Evolutionary conservation across 148 eudicot genomes (phyloP).

Genomic region (Silene latifolia): DNA sequence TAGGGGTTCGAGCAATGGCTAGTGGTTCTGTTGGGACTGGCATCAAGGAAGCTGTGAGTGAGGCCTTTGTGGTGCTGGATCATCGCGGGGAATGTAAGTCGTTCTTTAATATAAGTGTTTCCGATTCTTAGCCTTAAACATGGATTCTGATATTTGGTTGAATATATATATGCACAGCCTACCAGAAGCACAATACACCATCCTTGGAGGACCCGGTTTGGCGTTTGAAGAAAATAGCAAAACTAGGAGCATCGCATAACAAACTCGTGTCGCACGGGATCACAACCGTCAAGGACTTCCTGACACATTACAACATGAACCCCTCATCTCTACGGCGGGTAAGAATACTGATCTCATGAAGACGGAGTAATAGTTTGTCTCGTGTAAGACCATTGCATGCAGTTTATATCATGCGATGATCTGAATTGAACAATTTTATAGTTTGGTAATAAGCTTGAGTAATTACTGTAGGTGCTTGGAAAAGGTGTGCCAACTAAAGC

Average conservation of each 20-base stretch:
- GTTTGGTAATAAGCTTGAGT: background rate
- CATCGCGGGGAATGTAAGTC: constrained; percentile 88
- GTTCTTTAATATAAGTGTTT: no score
- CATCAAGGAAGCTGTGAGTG: constrained; percentile 71
- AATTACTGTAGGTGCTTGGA: constrained; percentile 44
- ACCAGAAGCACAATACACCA: constrained; percentile 76
- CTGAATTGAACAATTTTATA: background rate
- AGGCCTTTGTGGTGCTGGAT: constrained; percentile 70
- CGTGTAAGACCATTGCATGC: no score
- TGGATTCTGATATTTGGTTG: background rate
- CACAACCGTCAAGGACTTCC: constrained; percentile 53
- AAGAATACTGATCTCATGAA: constrained; percentile 20
- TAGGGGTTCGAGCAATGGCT: constrained; percentile 50
- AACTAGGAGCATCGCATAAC: constrained; percentile 54
- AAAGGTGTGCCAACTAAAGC: constrained; percentile 49
- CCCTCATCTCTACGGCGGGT: constrained; percentile 43
- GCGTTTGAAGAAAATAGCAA: constrained; percentile 69
- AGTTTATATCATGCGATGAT: background rate
- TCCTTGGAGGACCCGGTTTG: constrained; percentile 64
- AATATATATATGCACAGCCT: constrained; percentile 44
- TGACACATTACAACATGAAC: constrained; percentile 36
- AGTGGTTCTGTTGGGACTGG: constrained; percentile 26
- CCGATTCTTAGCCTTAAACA: no score
- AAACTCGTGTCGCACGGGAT: constrained; percentile 43
- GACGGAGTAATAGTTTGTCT: no score